phyloP scores from a whole-genome alignment of 2,329 filamentous ascomycete species.

The Pezicula carpinea region DNA sequence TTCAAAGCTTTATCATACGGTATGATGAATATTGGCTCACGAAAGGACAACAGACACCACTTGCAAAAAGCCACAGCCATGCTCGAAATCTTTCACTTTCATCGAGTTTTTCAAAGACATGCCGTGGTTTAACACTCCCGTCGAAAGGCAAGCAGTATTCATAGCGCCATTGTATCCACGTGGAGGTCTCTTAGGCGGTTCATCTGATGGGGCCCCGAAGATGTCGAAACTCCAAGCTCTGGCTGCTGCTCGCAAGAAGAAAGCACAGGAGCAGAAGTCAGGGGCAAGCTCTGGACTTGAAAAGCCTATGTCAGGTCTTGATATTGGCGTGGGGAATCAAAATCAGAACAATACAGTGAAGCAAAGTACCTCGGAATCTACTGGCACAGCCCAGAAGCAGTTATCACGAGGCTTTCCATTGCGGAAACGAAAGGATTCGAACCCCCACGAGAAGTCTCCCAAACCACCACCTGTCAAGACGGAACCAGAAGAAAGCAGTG shows the following conservation, averaged over 20 bases:
- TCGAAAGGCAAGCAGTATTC: constrained; percentile 60
- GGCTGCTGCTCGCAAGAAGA: constrained; percentile 81
- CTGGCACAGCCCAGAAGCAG: constrained; percentile 5
- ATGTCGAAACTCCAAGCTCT: constrained; percentile 88
- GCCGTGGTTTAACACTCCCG: constrained; percentile 76
- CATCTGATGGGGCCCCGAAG: constrained; percentile 58
- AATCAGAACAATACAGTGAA: neutral
- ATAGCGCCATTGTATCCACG: constrained; percentile 52
- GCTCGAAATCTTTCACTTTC: constrained; percentile 35
- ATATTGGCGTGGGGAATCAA: constrained; percentile 6
- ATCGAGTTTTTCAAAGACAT: constrained; percentile 73
- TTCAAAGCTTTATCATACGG: neutral
- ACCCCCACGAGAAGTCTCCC: constrained; percentile 24
- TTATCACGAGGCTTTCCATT: constrained; percentile 21
- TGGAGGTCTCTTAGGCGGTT: constrained; percentile 75
- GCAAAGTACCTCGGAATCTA: neutral
- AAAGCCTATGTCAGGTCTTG: constrained; percentile 21
- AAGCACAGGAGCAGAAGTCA: constrained; percentile 58
- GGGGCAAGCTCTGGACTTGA: constrained; percentile 15
- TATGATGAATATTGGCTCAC: neutral
- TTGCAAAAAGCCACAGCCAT: constrained; percentile 3
- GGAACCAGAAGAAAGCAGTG: constrained; percentile 4
- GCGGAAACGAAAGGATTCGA: constrained; percentile 28
- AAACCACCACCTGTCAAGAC: constrained; percentile 10
- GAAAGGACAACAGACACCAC: neutral